Conservation (phyloP, 2,329 filamentous ascomycete genomes). For the Microcyclospora tardicrescens region DNA sequence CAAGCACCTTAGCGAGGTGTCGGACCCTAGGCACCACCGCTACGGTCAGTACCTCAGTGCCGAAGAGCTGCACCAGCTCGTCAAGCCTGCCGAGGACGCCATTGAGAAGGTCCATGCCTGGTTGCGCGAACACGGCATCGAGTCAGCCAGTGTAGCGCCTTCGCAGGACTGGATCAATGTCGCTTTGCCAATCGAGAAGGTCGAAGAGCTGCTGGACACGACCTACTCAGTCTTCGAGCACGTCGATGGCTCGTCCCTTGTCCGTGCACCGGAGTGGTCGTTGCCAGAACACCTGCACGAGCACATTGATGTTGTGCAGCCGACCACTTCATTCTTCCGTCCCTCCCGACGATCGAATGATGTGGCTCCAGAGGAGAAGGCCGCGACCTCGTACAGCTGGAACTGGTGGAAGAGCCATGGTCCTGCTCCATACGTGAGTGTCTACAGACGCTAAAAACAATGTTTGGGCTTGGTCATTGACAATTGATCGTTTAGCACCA, state of each 20-base stretch:
- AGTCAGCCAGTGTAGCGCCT: constrained; percentile 33
- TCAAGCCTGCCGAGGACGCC: constrained; percentile 41
- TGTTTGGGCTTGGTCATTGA: too few species aligned
- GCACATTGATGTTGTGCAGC: constrained; percentile 48
- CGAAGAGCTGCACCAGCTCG: constrained; percentile 40
- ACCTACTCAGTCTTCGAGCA: constrained; percentile 41
- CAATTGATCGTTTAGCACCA: too few species aligned
- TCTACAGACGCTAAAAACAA: too few species aligned
- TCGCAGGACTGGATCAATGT: constrained; percentile 47
- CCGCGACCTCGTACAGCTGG: too few species aligned
- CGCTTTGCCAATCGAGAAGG: constrained; percentile 37
- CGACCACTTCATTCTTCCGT: constrained; percentile 47
- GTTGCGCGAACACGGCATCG: constrained; percentile 42
- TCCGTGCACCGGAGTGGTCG: constrained; percentile 45
- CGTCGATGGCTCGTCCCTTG: constrained; percentile 38
- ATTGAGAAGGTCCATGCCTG: constrained; percentile 42
- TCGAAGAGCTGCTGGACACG: constrained; percentile 42
- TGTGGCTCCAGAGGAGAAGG: not conserved
- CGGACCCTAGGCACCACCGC: constrained; percentile 39
- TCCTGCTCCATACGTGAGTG: not conserved
- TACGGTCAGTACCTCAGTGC: constrained; percentile 42
- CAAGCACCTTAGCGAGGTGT: constrained; percentile 42
- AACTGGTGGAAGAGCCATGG: not conserved
- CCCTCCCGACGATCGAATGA: constrained; percentile 14
- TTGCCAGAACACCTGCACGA: constrained; percentile 44